These are phyloP conservation scores for Exophiala oligosperma DNA, from an alignment of 2,329 filamentous ascomycete genomes.

Conservation along the genomic window DNA sequence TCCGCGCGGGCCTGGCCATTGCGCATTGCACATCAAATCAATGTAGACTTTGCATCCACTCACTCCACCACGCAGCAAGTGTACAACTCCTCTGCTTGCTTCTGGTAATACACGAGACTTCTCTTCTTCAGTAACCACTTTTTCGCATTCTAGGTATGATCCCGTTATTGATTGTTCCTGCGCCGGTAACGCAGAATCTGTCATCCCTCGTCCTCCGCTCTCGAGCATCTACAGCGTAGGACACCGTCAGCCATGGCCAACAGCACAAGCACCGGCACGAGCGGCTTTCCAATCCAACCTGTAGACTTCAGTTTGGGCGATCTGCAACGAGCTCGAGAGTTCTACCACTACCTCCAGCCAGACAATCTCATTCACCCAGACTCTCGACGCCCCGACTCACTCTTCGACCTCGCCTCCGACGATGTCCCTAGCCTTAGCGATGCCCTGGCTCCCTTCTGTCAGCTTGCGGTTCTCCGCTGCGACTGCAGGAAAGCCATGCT, in stretches of 20 bases:
- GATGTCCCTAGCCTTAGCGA: slow-evolving; percentile 14
- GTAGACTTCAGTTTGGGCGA: slow-evolving; percentile 7
- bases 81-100: neutral
- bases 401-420: slow-evolving; percentile 1
- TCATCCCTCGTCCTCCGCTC: neutral
- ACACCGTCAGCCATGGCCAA: neutral
- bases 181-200: neutral
- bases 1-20: neutral
- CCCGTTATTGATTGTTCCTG: neutral
- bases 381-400: slow-evolving; percentile 2
- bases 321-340: slow-evolving; percentile 38
- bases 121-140: neutral
- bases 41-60: neutral
- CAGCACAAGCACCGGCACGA: neutral
- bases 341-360: slow-evolving; percentile 43
- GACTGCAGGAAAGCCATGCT: slow-evolving; percentile 40
- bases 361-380: slow-evolving; percentile 27
- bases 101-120: neutral
- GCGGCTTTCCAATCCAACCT: neutral
- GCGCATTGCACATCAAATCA: neutral
- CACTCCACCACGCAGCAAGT: neutral
- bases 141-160: neutral
- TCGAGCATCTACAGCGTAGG: neutral
- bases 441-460: slow-evolving; percentile 14
- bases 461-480: slow-evolving; percentile 17